A percentile compares a stretch with the other conserved stretches of the same genome.
Evolutionary conservation across 1,284 basidiomycete genomes (phyloP).

Genomic region (Microbotryomycetes sp.): DNA sequence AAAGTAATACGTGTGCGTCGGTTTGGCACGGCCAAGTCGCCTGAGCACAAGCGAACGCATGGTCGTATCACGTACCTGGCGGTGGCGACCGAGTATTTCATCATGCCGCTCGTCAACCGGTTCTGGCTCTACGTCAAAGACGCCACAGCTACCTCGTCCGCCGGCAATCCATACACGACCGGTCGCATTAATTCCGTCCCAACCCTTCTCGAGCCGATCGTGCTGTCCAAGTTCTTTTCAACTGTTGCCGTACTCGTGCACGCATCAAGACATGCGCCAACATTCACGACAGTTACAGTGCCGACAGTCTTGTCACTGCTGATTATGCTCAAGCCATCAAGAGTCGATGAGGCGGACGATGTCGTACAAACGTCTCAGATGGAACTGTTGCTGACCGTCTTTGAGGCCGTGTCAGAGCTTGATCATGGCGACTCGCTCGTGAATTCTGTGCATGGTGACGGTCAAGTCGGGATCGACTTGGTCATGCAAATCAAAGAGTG

Average conservation of each 20-base stretch:
- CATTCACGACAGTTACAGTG: slow-evolving; percentile 69
- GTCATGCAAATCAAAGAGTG: slow-evolving; percentile 71
- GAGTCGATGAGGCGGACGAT: slow-evolving; percentile 49
- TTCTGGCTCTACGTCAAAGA: slow-evolving; percentile 87
- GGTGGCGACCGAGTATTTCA: slow-evolving; percentile 74
- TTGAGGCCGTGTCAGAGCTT: slow-evolving; percentile 65
- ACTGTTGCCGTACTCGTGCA: slow-evolving; percentile 75
- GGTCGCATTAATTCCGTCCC: slow-evolving; percentile 46
- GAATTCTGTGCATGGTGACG: slow-evolving; percentile 48
- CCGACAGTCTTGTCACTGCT: slow-evolving; percentile 76
- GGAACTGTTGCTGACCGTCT: slow-evolving; percentile 65
- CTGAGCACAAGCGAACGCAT: not conserved
- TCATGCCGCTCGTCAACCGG: slow-evolving; percentile 77
- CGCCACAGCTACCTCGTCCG: slow-evolving; percentile 55
- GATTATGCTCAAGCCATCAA: slow-evolving; percentile 54
- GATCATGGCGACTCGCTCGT: slow-evolving; percentile 68
- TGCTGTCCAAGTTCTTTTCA: slow-evolving; percentile 64
- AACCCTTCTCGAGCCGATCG: slow-evolving; percentile 65
- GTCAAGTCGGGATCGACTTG: slow-evolving; percentile 49
- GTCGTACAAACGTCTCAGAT: slow-evolving; percentile 64
- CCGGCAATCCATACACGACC: slow-evolving; percentile 47
- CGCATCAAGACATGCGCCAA: slow-evolving; percentile 65
- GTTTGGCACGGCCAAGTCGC: not conserved
- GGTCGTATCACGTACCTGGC: slow-evolving; percentile 51
- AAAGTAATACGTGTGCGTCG: slow-evolving; percentile 59